Conservation (phyloP, 768 basidiomycete species). For the Russula dissimulans region DNA sequence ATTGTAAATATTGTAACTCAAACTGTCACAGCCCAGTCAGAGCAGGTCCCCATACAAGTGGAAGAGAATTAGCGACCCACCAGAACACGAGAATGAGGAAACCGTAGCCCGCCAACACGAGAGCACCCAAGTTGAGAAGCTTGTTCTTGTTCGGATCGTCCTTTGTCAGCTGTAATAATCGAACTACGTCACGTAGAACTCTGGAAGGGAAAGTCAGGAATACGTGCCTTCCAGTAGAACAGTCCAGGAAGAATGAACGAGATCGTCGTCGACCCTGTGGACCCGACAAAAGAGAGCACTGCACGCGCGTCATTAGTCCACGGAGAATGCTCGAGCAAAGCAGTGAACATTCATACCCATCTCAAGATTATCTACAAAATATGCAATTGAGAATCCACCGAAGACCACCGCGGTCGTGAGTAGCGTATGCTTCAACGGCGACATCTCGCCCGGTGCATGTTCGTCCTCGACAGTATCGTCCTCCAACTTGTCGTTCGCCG, state of each 20-base stretch:
- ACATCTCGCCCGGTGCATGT: slow-evolving; percentile 60
- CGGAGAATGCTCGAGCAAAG: background rate
- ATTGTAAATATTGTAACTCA: slow-evolving; percentile 73
- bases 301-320: slow-evolving; percentile 14
- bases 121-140: slow-evolving; percentile 47
- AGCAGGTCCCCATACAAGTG: background rate
- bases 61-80: slow-evolving; percentile 35
- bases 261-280: slow-evolving; percentile 93
- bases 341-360: slow-evolving; percentile 43
- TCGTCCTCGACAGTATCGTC: slow-evolving; percentile 39
- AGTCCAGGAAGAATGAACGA: slow-evolving; percentile 92
- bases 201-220: background rate
- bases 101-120: slow-evolving; percentile 70
- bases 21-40: slow-evolving; percentile 33
- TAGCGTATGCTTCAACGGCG: slow-evolving; percentile 52
- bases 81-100: slow-evolving; percentile 77
- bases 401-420: slow-evolving; percentile 61
- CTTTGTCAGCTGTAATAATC: slow-evolving; percentile 49
- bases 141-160: slow-evolving; percentile 47
- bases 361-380: slow-evolving; percentile 67
- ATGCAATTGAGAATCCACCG: slow-evolving; percentile 63
- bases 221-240: slow-evolving; percentile 82
- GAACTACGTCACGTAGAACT: background rate
- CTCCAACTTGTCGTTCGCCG: slow-evolving; percentile 27
- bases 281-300: slow-evolving; percentile 95